phyloP scores from a whole-genome alignment of 306 rosid genomes.

The Prunus mume region DNA sequence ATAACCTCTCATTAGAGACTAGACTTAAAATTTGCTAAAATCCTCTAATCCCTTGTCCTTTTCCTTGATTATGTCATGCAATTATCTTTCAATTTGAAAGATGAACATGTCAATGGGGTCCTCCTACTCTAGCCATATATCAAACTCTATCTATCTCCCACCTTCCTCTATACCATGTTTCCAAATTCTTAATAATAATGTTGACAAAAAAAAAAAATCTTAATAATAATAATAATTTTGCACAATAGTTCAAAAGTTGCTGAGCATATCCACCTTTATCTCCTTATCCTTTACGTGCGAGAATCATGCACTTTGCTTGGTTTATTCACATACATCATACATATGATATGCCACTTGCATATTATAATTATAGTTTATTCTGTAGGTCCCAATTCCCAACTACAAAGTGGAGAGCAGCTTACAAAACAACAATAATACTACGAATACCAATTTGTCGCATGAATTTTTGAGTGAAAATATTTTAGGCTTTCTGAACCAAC shows the following conservation, averaged over 20 bases:
- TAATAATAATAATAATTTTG: neutral
- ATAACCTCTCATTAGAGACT: neutral
- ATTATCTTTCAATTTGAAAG: constrained; percentile 3
- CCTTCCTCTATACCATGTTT: neutral
- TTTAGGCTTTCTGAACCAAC: too few relatives aligned
- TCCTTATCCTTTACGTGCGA: constrained; percentile 37
- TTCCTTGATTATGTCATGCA: constrained; percentile 31
- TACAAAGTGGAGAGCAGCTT: neutral
- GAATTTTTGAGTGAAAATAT: too few relatives aligned
- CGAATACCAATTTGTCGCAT: too few relatives aligned
- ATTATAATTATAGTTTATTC: neutral
- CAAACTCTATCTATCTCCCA: neutral
- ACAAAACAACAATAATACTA: too few relatives aligned
- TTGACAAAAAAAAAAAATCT: neutral
- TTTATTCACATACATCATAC: constrained; percentile 16
- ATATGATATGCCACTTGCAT: neutral
- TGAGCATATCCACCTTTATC: constrained; percentile 37
- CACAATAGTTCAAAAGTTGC: constrained; percentile 10
- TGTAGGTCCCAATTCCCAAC: constrained; percentile 9
- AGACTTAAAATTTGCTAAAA: neutral
- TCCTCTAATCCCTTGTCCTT: constrained; percentile 11
- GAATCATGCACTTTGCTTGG: constrained; percentile 32
- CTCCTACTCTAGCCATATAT: constrained; percentile 11
- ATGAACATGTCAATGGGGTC: constrained; percentile 15
- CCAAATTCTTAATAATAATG: neutral